Conservation (phyloP, 768 basidiomycete genomes). For the Lactifluus hygrophoroides region DNA sequence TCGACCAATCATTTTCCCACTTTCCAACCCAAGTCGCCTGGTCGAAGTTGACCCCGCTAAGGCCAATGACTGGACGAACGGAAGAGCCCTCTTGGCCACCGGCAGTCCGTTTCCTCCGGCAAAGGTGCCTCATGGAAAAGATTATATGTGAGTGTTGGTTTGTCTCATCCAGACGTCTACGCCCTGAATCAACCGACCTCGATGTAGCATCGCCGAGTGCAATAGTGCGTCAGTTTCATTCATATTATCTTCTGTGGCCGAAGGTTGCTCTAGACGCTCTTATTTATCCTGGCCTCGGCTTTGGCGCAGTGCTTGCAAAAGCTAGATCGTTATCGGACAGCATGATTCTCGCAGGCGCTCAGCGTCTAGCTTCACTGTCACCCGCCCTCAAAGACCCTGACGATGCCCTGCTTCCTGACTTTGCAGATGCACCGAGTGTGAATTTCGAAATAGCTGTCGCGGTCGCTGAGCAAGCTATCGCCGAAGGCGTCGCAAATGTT, state of each 20-base stretch:
- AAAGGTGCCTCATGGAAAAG: slow-evolving; percentile 54
- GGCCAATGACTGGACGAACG: slow-evolving; percentile 70
- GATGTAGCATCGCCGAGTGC: slow-evolving; percentile 58
- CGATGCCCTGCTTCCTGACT: slow-evolving; percentile 64
- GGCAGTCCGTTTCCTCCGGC: slow-evolving; percentile 78
- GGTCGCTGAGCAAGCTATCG: slow-evolving; percentile 68
- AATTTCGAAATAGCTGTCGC: slow-evolving; percentile 79
- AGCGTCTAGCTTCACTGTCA: slow-evolving; percentile 64
- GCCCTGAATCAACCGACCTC: background rate
- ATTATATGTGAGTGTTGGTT: slow-evolving; percentile 46
- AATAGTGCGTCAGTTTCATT: slow-evolving; percentile 38
- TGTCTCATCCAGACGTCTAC: background rate
- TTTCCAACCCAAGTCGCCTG: slow-evolving; percentile 72
- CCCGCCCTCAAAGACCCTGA: slow-evolving; percentile 69
- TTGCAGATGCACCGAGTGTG: slow-evolving; percentile 60
- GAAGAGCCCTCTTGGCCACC: slow-evolving; percentile 72
- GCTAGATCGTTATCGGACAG: slow-evolving; percentile 61
- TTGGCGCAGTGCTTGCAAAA: slow-evolving; percentile 64
- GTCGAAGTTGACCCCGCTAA: slow-evolving; percentile 69
- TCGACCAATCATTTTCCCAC: slow-evolving; percentile 74
- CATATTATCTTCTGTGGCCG: background rate
- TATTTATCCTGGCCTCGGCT: slow-evolving; percentile 80
- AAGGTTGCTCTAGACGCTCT: slow-evolving; percentile 44
- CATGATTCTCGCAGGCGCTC: slow-evolving; percentile 84
- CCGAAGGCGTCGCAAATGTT: slow-evolving; percentile 57